Base-by-base conservation (phyloP, 164 flowering plant species). In the Stephania yunnanensis region DNA sequence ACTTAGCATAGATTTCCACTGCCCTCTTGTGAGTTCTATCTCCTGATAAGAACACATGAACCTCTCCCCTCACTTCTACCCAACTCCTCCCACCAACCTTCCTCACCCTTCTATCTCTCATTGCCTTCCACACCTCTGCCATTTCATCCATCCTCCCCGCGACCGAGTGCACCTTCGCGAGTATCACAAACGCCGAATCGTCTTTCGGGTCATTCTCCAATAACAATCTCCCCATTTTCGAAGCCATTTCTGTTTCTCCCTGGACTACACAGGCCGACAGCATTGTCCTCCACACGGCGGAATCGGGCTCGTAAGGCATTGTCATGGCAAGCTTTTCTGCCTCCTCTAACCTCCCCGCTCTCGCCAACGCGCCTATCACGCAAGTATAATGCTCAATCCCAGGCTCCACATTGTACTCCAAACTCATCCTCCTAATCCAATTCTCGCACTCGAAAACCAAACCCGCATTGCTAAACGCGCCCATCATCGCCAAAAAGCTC, bases 241-340 rank as follows among this genome's bases (percentile, higher is more conserved):
- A 22, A 29, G 73, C 73, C 73, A 71, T 71, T 25, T 71, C 30
- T 6, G 64, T 30, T 52, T 11, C 64, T 4, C 46, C 73, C 22
- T 22, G 65, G 12, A 7, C n/a, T 22, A 58, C 73, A 31, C 73
- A 71, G 7, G 65, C 63, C 6, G 73, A 71, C 10, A 71, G 73
- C 42, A 71, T 13, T 10, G 44, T 29, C 53, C 73, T 71, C 44
- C 65, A 71, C 15, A 71, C 73, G 6, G 73, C 73, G 29, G 63
- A 52, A 71, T 71, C 73, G 10, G 73, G 73, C 64, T 50, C 36
- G 29, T 52, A 71, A 8, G 73, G 73, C 73, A 71, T 71, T 50
- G 73, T 52, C 64, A 46, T 11, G 17, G 73, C 44, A 22, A 71
- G 30, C 4, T 29, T 9, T 31, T 50, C 64, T 2, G 73, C 73